phyloP scores from a whole-genome alignment of 768 basidiomycete genomes.

The Tricholoma bakamatsutake region DNA sequence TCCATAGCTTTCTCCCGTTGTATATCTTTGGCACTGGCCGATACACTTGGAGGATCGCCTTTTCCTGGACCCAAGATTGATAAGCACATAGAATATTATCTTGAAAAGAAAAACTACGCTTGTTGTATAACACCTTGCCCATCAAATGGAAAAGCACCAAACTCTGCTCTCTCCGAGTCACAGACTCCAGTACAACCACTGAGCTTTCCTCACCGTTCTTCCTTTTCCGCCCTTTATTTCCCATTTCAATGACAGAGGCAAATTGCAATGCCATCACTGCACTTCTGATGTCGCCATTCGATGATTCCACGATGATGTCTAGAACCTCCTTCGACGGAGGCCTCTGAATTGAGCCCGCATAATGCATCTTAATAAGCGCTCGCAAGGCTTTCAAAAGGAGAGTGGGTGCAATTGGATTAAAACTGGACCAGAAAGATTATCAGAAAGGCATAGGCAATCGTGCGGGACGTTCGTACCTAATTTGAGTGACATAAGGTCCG shows the following conservation, averaged over 20 bases:
- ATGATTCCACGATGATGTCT: slow-evolving; percentile 69
- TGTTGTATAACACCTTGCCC: slow-evolving; percentile 93
- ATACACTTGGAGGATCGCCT: slow-evolving; percentile 56
- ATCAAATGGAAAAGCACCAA: slow-evolving; percentile 87
- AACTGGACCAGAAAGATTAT: slow-evolving; percentile 39
- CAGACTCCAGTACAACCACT: slow-evolving; percentile 54
- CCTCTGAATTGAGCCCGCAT: slow-evolving; percentile 26
- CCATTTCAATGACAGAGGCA: slow-evolving; percentile 46
- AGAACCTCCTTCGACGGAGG: slow-evolving; percentile 60
- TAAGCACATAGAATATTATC: not conserved
- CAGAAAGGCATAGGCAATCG: slow-evolving; percentile 1
- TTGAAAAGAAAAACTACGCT: slow-evolving; percentile 50
- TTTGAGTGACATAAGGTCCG: slow-evolving; percentile 74
- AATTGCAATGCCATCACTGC: slow-evolving; percentile 95
- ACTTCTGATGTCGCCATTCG: slow-evolving; percentile 89
- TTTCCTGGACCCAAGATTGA: slow-evolving; percentile 45
- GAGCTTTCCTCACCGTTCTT: slow-evolving; percentile 25
- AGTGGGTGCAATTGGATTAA: slow-evolving; percentile 89
- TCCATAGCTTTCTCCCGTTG: slow-evolving; percentile 57
- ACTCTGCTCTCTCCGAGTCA: slow-evolving; percentile 81
- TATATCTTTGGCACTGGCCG: slow-evolving; percentile 55
- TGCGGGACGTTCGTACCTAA: slow-evolving; percentile 49
- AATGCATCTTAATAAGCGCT: slow-evolving; percentile 44
- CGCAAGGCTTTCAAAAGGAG: slow-evolving; percentile 77
- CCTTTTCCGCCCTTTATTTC: slow-evolving; percentile 28